Evolutionary conservation across 169 alveolate species (phyloP), one percentile per base, ranked within the genome.

Genomic region (Blepharisma undulans): DNA sequence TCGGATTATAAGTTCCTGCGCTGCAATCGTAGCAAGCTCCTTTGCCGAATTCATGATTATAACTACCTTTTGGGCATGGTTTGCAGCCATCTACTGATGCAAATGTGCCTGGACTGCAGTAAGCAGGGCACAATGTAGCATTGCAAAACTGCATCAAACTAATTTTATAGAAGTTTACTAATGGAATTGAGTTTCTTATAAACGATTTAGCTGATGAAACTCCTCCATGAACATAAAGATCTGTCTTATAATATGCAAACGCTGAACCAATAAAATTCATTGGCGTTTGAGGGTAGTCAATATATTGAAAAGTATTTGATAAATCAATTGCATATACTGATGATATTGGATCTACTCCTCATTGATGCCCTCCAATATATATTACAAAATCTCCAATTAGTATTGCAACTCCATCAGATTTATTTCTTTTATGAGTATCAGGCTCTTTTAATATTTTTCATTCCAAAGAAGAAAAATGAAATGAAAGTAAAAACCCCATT

Each of bases 211-310:
- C 10, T 4, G 29, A 29, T 29, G 29, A 29, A 5, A 27, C 71
- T 12, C 89, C 89, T 82, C 89, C 89, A 60, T 25, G 36, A 21
- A 48, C 25, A 82, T 36, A 82, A 16, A 82, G 29, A 48, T 32
- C 29, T 19, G 29, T 82, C 22, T 30, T 30, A 22, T 36, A 60
- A 30, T 82, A 82, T 1, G 76, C 76, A 36, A 22, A 82, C 12
- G 89, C 89, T 36, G 89, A 82, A 12, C 61, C 80, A 74, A 25
- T 25, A 78, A 78, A 78, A 12, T 27, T 14, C 29, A 78, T 34
- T 2, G 29, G 29, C 8, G 29, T 29, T 29, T 8, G 10, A 22
- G 80, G 80, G 19, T 74, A 22, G 10, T 74, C 80, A 21, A 36
- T 29, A 25, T 29, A 29, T 4, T 25, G 25, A 21, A 48, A 48